These are phyloP conservation scores for Syncephalastrum racemosum DNA, from an alignment of 371 early-diverging fungal species.

Conservation along the genomic window DNA sequence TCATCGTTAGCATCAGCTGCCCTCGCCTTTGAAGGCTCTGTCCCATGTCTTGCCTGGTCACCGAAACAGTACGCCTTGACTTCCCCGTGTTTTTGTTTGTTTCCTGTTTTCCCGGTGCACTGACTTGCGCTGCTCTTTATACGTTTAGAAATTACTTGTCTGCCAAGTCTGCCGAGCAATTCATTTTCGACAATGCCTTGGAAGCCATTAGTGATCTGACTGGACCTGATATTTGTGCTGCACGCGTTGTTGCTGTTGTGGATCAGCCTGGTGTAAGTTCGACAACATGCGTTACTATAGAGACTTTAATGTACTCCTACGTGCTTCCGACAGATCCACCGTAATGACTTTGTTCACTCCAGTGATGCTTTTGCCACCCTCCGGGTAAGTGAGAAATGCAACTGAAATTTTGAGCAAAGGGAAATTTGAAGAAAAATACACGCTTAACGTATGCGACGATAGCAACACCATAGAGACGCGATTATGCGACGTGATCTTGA, in stretches of 20 bases:
- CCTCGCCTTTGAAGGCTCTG: constrained; percentile 23
- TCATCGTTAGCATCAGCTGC: constrained; percentile 18
- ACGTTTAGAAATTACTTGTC: constrained; percentile 19
- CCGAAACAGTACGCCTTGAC: constrained; percentile 18
- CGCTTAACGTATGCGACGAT: neutral
- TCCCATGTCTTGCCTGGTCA: constrained; percentile 24
- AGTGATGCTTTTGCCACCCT: constrained; percentile 28
- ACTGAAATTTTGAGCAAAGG: neutral
- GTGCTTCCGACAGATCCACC: constrained; percentile 32
- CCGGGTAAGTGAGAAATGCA: constrained; percentile 25
- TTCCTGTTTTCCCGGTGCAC: neutral
- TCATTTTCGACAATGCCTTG: constrained; percentile 25
- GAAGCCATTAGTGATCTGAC: constrained; percentile 30
- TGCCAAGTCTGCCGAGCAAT: constrained; percentile 22
- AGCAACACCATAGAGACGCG: constrained; percentile 30
- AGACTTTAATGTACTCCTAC: neutral
- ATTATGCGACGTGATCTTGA: constrained; percentile 31
- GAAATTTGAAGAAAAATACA: neutral
- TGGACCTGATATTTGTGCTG: constrained; percentile 37
- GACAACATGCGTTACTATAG: neutral
- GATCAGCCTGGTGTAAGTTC: constrained; percentile 47
- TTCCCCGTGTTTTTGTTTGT: neutral
- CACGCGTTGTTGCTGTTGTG: constrained; percentile 39
- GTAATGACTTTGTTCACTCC: constrained; percentile 33
- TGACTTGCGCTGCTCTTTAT: constrained; percentile 14